Percentiles rank a stretch among this genome's conserved stretches.
Conservation (phyloP, 1,284 basidiomycete genomes). For the Heterobasidion parviporum region DNA sequence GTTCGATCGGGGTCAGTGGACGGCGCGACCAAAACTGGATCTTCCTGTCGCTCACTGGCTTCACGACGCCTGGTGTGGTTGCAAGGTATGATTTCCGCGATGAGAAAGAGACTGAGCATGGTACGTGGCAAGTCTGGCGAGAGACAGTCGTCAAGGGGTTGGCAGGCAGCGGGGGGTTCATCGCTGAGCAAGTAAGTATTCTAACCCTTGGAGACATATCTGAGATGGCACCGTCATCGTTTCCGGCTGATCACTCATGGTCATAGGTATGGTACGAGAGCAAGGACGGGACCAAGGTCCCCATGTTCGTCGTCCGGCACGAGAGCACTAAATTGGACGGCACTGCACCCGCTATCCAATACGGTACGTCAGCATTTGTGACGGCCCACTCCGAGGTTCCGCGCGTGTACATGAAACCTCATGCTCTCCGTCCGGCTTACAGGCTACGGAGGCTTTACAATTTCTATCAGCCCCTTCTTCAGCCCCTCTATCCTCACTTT, state of each 20-base stretch:
- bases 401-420: neutral
- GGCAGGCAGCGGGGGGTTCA: conserved; percentile 58
- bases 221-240: neutral
- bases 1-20: conserved; percentile 49
- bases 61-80: conserved; percentile 68
- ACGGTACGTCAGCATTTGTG: conserved; percentile 38
- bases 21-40: conserved; percentile 55
- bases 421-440: neutral
- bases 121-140: conserved; percentile 47
- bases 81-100: conserved; percentile 52
- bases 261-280: conserved; percentile 63
- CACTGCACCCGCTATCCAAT: conserved; percentile 73
- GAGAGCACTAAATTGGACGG: conserved; percentile 69
- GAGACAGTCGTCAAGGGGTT: conserved; percentile 60
- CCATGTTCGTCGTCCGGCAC: conserved; percentile 83
- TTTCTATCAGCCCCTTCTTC: conserved; percentile 69
- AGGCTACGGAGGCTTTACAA: conserved; percentile 77
- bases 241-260: neutral
- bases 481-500: conserved; percentile 70
- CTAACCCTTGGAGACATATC: neutral
- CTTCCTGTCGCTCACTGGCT: conserved; percentile 63
- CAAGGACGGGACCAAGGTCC: conserved; percentile 77
- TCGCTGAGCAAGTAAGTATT: conserved; percentile 49
- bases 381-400: neutral
- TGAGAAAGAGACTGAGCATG: conserved; percentile 30